Evolutionary conservation across 441 rosid genomes (phyloP), one percentile per base, ranked within the genome.

Genomic region (Populus trichocarpa): DNA sequence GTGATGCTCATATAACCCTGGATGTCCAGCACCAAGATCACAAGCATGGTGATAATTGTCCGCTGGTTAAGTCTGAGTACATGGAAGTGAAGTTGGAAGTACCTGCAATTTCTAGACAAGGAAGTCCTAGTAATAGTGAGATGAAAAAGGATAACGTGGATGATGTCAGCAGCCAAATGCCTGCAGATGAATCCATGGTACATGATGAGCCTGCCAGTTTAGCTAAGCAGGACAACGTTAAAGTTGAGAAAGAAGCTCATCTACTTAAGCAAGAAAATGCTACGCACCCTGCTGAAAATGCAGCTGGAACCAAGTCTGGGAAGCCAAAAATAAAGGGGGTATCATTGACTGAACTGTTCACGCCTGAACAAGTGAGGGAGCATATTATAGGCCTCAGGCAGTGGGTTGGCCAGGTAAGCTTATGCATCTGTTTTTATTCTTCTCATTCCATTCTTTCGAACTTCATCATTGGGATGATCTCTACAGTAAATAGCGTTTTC

Each of bases 371-470:
- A 91, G 94, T 97, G 67, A 92, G 89, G 72, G 95, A 87, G 86
- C 99, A 97, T 84, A 97, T 97, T 75, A 78, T 20, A 14, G 99
- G 99, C 73, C 97, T 97, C 75, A 91, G 99, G 81, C 99, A 84
- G 86, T 97, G 99, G 99, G 99, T 97, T 86, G 99, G 99, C 82
- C 99, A 97, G 97, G 99, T 95, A 86, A 68, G 65, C 25, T 50
- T 70, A 66, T 78, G 50, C 26, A 4, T 70, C 26, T 22, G 35
- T 16, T 68, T 53, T 57, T 28, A 6, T 66, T 16, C 26, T 26
- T 14, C 6, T 59, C 9, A 26, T 22, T 36, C 50, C 53, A 25
- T 10, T 71, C 32, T 8, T 16, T 5, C 11, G 1, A n/a, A 33
- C 67, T 22, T 75, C n/a, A 30, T 75, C n/a, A 63, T 50, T 65